phyloP scores from a whole-genome alignment of 805 yeast genomes.

The Grigorovia humatica region DNA sequence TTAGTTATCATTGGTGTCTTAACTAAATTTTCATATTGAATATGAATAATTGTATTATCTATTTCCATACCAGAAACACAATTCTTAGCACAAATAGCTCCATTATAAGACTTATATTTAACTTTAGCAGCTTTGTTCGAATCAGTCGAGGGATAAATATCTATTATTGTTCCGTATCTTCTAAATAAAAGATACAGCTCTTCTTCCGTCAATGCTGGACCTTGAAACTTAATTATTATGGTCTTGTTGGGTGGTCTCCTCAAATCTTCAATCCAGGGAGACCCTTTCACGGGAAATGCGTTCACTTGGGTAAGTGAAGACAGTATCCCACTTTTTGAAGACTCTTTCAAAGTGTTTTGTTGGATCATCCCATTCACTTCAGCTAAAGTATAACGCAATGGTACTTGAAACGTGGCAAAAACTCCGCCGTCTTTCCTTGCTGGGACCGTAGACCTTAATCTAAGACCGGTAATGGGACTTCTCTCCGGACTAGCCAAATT shows the following conservation, averaged over 20 bases:
- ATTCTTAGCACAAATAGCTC: slow-evolving; percentile 80
- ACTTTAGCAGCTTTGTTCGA: slow-evolving; percentile 44
- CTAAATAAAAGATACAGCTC: slow-evolving; percentile 71
- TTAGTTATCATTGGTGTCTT: slow-evolving; percentile 44
- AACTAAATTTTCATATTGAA: slow-evolving; percentile 55
- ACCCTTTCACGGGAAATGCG: slow-evolving; percentile 72
- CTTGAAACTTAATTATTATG: slow-evolving; percentile 63
- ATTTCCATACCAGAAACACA: slow-evolving; percentile 75
- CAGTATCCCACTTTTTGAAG: slow-evolving; percentile 27
- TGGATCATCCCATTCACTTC: slow-evolving; percentile 46
- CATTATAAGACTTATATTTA: slow-evolving; percentile 43
- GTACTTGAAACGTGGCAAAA: slow-evolving; percentile 66
- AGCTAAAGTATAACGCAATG: slow-evolving; percentile 38
- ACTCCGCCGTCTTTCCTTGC: slow-evolving; percentile 87
- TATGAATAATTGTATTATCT: slow-evolving; percentile 57
- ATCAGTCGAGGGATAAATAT: slow-evolving; percentile 48
- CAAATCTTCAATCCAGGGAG: slow-evolving; percentile 94
- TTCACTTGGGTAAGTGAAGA: slow-evolving; percentile 41
- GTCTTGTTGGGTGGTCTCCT: slow-evolving; percentile 59
- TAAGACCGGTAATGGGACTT: slow-evolving; percentile 32
- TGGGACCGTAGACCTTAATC: slow-evolving; percentile 53
- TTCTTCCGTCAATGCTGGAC: slow-evolving; percentile 67
- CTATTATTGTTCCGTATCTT: slow-evolving; percentile 75
- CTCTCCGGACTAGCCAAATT: slow-evolving; percentile 31
- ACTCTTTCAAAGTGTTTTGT: slow-evolving; percentile 33